These are phyloP conservation scores for Chaetothyriales sp. DNA, from an alignment of 2,329 filamentous ascomycete genomes.

Conservation along the genomic window DNA sequence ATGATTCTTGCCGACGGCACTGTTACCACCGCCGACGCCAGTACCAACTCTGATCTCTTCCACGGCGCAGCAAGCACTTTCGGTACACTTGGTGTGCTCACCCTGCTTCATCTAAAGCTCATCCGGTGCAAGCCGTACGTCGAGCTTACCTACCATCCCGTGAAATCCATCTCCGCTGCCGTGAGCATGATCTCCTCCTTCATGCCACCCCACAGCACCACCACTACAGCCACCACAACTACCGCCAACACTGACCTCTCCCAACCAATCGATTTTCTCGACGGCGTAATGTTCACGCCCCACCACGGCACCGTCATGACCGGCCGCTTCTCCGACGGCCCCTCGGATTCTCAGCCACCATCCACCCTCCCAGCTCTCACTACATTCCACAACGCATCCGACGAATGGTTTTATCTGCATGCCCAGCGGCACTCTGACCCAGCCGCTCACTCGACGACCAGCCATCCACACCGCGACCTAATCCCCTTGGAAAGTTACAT, in stretches of 20 bases:
- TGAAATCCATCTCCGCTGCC: conserved; percentile 26
- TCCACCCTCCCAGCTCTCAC: background rate
- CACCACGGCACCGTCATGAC: conserved; percentile 45
- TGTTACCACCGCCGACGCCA: conserved; percentile 39
- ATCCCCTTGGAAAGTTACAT: conserved; percentile 26
- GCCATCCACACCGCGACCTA: conserved; percentile 7
- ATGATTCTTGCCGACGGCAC: conserved; percentile 51
- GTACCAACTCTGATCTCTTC: conserved; percentile 46
- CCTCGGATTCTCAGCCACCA: no score
- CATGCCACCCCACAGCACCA: conserved; percentile 25
- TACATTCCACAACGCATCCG: conserved; percentile 21
- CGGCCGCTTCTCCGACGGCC: conserved; percentile 42
- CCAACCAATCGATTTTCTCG: conserved; percentile 31
- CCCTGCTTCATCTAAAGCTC: conserved; percentile 39
- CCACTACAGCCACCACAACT: conserved; percentile 2
- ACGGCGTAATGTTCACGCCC: conserved; percentile 37
- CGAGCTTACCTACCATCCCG: conserved; percentile 36
- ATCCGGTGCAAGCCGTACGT: conserved; percentile 35
- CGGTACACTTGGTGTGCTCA: conserved; percentile 54
- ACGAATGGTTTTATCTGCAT: conserved; percentile 41
- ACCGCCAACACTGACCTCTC: background rate
- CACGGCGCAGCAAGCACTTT: conserved; percentile 51
- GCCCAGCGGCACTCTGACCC: conserved; percentile 1
- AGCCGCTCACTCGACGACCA: background rate
- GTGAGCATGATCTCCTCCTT: conserved; percentile 27